Base-by-base conservation (phyloP, 352 stramenopile species). In the Globisporangium okanoganense region DNA sequence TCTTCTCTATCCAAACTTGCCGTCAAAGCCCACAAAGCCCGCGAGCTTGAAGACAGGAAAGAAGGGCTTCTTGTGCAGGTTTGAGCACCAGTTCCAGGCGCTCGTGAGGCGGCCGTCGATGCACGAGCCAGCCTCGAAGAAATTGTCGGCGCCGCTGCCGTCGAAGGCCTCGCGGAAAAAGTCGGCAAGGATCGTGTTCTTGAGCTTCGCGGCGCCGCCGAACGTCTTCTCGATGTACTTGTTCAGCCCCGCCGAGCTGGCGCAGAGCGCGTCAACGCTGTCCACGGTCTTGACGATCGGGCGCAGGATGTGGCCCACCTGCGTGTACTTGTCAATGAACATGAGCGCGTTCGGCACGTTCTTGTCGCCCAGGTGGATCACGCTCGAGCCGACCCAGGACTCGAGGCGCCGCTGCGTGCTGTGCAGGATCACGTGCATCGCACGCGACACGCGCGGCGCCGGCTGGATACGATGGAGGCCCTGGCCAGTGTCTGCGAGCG, bases 261-360 rank as follows among this genome's bases (percentile, higher is more conserved):
- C 69, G 50, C 72, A 78, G 50, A 94, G 70, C 16, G 55, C 55
- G 29, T 91, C 81, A 47, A 96, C 81, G 27, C 65, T 81, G 50
- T 94, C 85, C 18, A 96, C 71, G 0, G 87, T 90, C 62, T 94
- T 94, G 56, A 96, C 82, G 47, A 96, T 91, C n/a, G 87, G 87
- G 24, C 87, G 82, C 40, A 96, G 62, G 54, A 95, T 95, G 65
- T 94, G 83, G 22, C 85, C 74, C 13, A 97, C 92, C 65, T 98
- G 95, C 36, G 94, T 98, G 78, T 99, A 99, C 78, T 99, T 99
- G 83, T 99, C 96, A 71, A 99, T 99, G 69, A 99, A 99, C 75
- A 97, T 98, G 63, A 99, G 84, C 52, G 96, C 96, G 62, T 99
- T 99, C 14, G 96, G 96, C 31, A 99, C 96, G 75, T 99, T 99